Evolutionary conservation across 2,329 filamentous ascomycete genomes (phyloP), one percentile per base, ranked within the genome.

Genomic region (Fusarium sp.): DNA sequence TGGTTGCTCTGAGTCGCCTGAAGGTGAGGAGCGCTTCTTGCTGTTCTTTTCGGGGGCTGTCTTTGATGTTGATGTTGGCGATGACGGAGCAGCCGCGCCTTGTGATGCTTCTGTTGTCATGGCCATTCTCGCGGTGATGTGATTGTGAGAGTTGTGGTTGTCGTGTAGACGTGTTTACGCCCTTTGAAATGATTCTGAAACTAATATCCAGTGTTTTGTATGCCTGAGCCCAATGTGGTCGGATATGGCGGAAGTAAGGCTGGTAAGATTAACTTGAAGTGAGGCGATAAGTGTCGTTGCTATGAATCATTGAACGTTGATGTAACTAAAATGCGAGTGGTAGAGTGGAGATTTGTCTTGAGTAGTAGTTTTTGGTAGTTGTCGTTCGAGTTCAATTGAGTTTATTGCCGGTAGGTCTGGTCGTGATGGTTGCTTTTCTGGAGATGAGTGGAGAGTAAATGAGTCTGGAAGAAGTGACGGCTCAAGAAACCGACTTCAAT

Each of bases 1-100:
- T 13, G 80, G 75, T 14, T 74, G 74, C 21, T 76, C 78, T 10
- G 74, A 72, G 30, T 76, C 76, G 59, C 68, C 73, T 18, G 66
- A 72, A 18, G 77, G 71, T 21, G 78, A 77, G 27, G 76, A 64
- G 61, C 80, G 75, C 70, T 81, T 81, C 66, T 79, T 79, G 53
- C 56, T 72, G 57, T 77, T 79, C 53, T 71, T 72, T 37, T 76
- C 78, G 55, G 74, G 70, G 28, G 56, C 61, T 12, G 68, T 73
- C 47, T 76, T 76, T 57, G 72, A 70, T 32, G 77, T 74, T 25
- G 77, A 75, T 21, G 74, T 66, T 51, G 78, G 77, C 41, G 77
- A 78, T 25, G 69, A 68, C 63, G 76, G 74, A 40, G 71, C 69
- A n/a, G 60, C 63, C 48, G 74, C 73, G 55, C 68, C 72, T 59